A percentile compares a stretch with the other conserved stretches of the same genome.
phyloP scores from a whole-genome alignment of 2,329 filamentous ascomycete species.

The Ophiostoma ulmi region DNA sequence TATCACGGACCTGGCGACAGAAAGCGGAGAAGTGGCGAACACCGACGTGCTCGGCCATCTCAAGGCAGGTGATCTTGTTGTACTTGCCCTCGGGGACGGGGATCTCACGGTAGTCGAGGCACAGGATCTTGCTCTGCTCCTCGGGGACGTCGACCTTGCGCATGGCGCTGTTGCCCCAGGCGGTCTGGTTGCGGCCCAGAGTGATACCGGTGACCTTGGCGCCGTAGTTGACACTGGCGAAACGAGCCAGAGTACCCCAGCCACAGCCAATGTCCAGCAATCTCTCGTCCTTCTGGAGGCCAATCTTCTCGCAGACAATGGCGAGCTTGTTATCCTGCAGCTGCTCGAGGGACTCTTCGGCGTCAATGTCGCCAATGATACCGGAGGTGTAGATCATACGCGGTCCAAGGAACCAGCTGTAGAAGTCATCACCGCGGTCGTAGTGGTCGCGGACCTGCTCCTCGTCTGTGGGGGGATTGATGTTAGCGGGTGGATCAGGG shows the following conservation, averaged over 20 bases:
- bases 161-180: constrained; percentile 89
- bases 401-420: constrained; percentile 95
- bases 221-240: constrained; percentile 87
- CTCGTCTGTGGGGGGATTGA: constrained; percentile 59
- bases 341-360: constrained; percentile 87
- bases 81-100: constrained; percentile 72
- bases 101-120: constrained; percentile 96
- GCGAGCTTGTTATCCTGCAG: constrained; percentile 97
- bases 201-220: constrained; percentile 81
- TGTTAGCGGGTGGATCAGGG: neutral
- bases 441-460: constrained; percentile 98
- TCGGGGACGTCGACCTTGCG: constrained; percentile 76
- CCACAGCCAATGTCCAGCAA: constrained; percentile 95
- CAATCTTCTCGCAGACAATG: constrained; percentile 93
- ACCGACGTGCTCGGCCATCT: constrained; percentile 99
- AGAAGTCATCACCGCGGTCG: constrained; percentile 96
- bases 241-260: constrained; percentile 94
- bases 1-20: constrained; percentile 80
- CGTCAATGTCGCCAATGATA: constrained; percentile 79
- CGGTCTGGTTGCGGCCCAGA: constrained; percentile 91
- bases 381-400: constrained; percentile 99
- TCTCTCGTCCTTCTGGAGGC: constrained; percentile 70
- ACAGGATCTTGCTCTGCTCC: constrained; percentile 84
- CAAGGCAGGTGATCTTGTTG: constrained; percentile 93
- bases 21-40: constrained; percentile 81